phyloP scores from a whole-genome alignment of 2,329 filamentous ascomycete species.

The Alternaria angustiovoidea region DNA sequence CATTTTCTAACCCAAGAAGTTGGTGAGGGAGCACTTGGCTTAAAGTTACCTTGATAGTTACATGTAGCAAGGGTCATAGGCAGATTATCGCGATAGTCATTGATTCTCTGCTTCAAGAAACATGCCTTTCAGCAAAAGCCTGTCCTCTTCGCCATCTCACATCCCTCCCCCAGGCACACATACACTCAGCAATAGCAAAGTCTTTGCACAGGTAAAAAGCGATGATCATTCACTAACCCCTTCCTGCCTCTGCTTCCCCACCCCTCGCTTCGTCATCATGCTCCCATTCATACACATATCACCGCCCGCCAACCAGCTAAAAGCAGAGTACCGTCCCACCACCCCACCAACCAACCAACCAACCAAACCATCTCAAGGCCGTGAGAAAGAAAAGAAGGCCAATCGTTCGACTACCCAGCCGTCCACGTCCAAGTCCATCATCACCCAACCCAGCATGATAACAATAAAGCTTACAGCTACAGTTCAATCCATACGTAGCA shows the following conservation, averaged over 20 bases:
- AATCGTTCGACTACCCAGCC: neutral
- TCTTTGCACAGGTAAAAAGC: slow-evolving; percentile 2
- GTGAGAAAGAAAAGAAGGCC: neutral
- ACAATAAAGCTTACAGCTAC: slow-evolving; percentile 1
- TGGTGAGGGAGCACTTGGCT: rapidly evolving
- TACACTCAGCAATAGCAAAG: neutral
- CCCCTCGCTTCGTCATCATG: neutral
- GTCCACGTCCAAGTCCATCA: neutral
- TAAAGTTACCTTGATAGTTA: rapidly evolving
- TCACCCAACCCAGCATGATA: neutral
- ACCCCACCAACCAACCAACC: neutral
- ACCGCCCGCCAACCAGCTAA: neutral
- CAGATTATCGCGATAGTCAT: no score
- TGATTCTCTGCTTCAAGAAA: no score
- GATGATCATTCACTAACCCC: slow-evolving; percentile 1
- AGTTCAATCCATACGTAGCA: neutral
- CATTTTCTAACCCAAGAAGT: no score
- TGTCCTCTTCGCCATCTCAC: no score
- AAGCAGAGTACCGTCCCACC: neutral
- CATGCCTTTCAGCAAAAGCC: no score
- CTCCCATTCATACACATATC: neutral
- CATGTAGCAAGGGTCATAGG: no score
- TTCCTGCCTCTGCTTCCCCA: neutral
- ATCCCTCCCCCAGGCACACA: neutral
- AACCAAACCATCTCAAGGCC: neutral